A percentile compares a stretch with the other conserved stretches of the same genome.
Evolutionary conservation across 768 basidiomycete species (phyloP).

Genomic region (Fistulinella prunicolor): DNA sequence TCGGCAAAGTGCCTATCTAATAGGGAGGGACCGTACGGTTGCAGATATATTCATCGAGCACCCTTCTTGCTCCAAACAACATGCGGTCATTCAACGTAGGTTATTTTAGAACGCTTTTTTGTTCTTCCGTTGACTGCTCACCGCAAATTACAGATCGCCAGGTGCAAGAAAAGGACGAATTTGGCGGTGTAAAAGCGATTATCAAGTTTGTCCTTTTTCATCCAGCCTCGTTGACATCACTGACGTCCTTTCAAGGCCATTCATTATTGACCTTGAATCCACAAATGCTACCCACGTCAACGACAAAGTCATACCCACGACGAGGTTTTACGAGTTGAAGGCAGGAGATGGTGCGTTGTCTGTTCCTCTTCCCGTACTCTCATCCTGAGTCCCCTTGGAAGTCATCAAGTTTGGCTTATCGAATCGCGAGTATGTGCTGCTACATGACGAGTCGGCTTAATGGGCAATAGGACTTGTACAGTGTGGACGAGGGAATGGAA

Average conservation of each 20-base stretch:
- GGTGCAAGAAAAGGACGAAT: constrained; percentile 84
- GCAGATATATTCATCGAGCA: constrained; percentile 89
- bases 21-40: constrained; percentile 86
- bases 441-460: constrained; percentile 70
- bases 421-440: constrained; percentile 76
- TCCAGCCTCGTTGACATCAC: constrained; percentile 2
- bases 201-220: constrained; percentile 67
- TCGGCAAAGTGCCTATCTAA: constrained; percentile 89
- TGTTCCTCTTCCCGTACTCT: neutral
- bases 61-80: constrained; percentile 97
- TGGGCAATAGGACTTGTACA: neutral
- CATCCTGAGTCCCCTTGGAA: constrained; percentile 29
- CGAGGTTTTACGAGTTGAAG: constrained; percentile 84
- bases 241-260: constrained; percentile 58
- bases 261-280: constrained; percentile 97
- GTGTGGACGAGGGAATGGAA: neutral
- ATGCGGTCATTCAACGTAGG: constrained; percentile 92
- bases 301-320: constrained; percentile 76
- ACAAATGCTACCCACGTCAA: constrained; percentile 96
- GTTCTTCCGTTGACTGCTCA: constrained; percentile 2
- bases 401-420: constrained; percentile 87
- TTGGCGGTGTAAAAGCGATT: constrained; percentile 68
- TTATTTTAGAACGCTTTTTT: constrained; percentile 1
- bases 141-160: constrained; percentile 58
- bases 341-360: constrained; percentile 66